These are phyloP conservation scores for Boechera stricta DNA, from an alignment of 345 rosid genomes.

Conservation along the genomic window DNA sequence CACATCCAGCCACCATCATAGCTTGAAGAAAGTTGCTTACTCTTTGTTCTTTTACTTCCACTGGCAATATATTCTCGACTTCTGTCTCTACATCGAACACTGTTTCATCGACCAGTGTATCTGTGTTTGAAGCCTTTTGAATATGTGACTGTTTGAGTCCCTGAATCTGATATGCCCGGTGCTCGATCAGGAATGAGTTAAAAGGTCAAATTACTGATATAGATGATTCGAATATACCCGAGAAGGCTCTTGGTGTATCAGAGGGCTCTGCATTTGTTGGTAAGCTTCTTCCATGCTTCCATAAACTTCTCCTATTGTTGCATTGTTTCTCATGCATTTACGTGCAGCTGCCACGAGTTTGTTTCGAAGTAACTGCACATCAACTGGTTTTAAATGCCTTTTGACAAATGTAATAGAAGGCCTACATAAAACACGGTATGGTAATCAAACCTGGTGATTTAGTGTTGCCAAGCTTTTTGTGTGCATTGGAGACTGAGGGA, in stretches of 20 bases:
- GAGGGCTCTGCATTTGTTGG: constrained; percentile 74
- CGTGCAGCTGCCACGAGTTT: constrained; percentile 68
- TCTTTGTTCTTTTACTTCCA: constrained; percentile 94
- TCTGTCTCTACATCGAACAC: constrained; percentile 85
- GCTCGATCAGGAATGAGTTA: constrained; percentile 7
- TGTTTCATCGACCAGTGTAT: constrained; percentile 64
- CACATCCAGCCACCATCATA: constrained; percentile 75
- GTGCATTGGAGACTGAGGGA: constrained; percentile 91
- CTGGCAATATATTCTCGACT: constrained; percentile 82
- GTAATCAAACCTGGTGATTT: constrained; percentile 67
- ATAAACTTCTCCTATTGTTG: constrained; percentile 69
- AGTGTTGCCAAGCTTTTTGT: constrained; percentile 83
- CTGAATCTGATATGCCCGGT: constrained; percentile 41
- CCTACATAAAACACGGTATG: neutral
- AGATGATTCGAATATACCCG: constrained; percentile 46
- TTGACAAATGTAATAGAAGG: neutral
- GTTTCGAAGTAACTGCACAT: constrained; percentile 68
- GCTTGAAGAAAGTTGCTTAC: constrained; percentile 95
- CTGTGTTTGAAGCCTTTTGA: constrained; percentile 61
- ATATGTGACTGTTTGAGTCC: constrained; percentile 73
- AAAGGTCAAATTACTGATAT: constrained; percentile 4
- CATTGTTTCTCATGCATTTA: constrained; percentile 59
- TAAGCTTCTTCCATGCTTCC: constrained; percentile 82
- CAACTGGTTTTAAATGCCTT: neutral
- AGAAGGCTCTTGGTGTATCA: constrained; percentile 65